Evolutionary conservation across 495 filamentous ascomycete species (phyloP).

Genomic region (Penicillium goetzii): DNA sequence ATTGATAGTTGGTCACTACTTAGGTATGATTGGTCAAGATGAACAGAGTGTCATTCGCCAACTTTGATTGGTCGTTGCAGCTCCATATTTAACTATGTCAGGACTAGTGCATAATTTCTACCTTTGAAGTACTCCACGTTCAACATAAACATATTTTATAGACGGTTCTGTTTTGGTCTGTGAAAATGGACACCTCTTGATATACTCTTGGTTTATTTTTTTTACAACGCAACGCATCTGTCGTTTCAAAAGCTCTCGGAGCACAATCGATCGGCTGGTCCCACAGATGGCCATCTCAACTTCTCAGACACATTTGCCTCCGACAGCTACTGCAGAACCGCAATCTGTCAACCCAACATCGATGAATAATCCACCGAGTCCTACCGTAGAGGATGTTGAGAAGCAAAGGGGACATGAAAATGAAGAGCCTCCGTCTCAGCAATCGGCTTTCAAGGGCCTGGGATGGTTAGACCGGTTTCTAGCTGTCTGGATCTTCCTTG

Average conservation of each 20-base stretch:
- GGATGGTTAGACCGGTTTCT: conserved; percentile 76
- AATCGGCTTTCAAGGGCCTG: conserved; percentile 57
- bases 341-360: conserved; percentile 12
- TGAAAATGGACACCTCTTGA: background rate
- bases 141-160: conserved; percentile 14
- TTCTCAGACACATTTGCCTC: conserved; percentile 12
- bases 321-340: conserved; percentile 1
- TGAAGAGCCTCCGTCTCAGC: conserved; percentile 10
- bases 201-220: background rate
- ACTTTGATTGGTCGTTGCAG: conserved; percentile 17
- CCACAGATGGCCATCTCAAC: conserved; percentile 16
- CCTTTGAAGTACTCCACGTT: conserved; percentile 5
- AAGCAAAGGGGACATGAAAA: conserved; percentile 16
- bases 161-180: background rate
- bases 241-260: background rate
- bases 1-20: conserved; percentile 1
- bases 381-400: conserved; percentile 19
- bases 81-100: conserved; percentile 4
- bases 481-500: conserved; percentile 83
- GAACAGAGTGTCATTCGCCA: conserved; percentile 22
- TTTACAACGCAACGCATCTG: background rate
- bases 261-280: conserved; percentile 11
- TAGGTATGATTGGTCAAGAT: background rate
- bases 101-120: conserved; percentile 10
- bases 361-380: conserved; percentile 4